Conservation (phyloP, 2,329 filamentous ascomycete species). For the Exophiala aquamarina region DNA sequence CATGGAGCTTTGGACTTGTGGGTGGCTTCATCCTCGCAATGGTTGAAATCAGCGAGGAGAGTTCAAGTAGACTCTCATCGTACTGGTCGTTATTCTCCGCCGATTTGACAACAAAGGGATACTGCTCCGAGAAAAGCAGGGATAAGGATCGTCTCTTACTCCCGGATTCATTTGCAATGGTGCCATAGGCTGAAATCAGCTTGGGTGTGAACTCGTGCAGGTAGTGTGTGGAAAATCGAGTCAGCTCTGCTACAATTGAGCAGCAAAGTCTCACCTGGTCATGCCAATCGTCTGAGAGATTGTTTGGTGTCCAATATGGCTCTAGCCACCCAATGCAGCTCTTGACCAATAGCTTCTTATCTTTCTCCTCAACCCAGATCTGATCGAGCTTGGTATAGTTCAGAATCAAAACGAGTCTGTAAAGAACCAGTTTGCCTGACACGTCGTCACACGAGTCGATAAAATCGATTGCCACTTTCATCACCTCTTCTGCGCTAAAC, state of each 20-base stretch:
- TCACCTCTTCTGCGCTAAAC: conserved; percentile 77
- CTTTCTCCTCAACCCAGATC: conserved; percentile 76
- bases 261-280: conserved; percentile 93
- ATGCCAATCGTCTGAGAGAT: conserved; percentile 80
- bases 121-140: conserved; percentile 83
- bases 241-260: conserved; percentile 84
- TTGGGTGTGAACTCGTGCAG: conserved; percentile 88
- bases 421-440: conserved; percentile 86
- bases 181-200: conserved; percentile 83
- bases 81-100: conserved; percentile 64
- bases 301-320: conserved; percentile 82
- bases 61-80: conserved; percentile 84
- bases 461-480: conserved; percentile 89
- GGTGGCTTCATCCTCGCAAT: conserved; percentile 74
- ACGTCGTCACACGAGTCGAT: conserved; percentile 86
- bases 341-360: conserved; percentile 69
- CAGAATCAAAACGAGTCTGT: conserved; percentile 89
- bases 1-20: conserved; percentile 65
- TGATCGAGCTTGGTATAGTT: conserved; percentile 77
- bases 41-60: conserved; percentile 82
- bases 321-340: conserved; percentile 89
- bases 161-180: conserved; percentile 67
- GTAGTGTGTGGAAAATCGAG: conserved; percentile 73
- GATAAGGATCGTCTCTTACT: conserved; percentile 65
- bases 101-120: conserved; percentile 78